Conservation (phyloP, 2,329 filamentous ascomycete species). For the Exophiala bonariae region DNA sequence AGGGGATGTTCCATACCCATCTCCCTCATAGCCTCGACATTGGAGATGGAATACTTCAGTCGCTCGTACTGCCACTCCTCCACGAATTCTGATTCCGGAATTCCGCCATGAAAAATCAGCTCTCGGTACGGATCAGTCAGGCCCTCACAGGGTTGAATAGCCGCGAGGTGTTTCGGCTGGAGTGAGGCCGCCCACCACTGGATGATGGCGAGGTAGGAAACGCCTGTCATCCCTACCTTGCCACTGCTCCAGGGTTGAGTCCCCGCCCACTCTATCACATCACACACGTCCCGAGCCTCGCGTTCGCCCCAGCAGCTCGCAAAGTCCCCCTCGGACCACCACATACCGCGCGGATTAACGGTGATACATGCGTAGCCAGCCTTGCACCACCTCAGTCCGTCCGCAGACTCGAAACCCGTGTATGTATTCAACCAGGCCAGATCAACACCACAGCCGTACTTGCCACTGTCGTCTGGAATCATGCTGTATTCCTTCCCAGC, state of each 20-base stretch:
- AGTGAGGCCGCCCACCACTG: constrained; percentile 54
- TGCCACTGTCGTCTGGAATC: constrained; percentile 3
- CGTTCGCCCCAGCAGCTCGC: constrained; percentile 52
- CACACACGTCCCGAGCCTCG: constrained; percentile 52
- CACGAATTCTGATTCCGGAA: neutral
- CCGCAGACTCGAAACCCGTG: constrained; percentile 60
- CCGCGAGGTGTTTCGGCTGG: constrained; percentile 50
- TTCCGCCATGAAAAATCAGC: constrained; percentile 55
- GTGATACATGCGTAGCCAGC: constrained; percentile 57
- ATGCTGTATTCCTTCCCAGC: neutral
- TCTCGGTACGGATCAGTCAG: constrained; percentile 59
- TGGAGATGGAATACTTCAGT: too few species aligned
- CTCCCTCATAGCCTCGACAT: too few species aligned
- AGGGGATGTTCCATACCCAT: too few species aligned
- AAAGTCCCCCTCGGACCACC: constrained; percentile 51
- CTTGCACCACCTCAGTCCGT: constrained; percentile 56
- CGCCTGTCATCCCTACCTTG: constrained; percentile 52
- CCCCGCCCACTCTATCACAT: constrained; percentile 55
- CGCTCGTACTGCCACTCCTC: too few species aligned
- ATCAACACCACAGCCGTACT: neutral
- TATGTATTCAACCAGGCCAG: constrained; percentile 54
- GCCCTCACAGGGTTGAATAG: constrained; percentile 57
- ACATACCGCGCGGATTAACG: constrained; percentile 53
- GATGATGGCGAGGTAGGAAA: constrained; percentile 53
- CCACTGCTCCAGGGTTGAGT: constrained; percentile 51